A percentile compares a stretch with the other conserved stretches of the same genome.
phyloP scores from a whole-genome alignment of 1,284 basidiomycete genomes.

The Trichosporon sp. region DNA sequence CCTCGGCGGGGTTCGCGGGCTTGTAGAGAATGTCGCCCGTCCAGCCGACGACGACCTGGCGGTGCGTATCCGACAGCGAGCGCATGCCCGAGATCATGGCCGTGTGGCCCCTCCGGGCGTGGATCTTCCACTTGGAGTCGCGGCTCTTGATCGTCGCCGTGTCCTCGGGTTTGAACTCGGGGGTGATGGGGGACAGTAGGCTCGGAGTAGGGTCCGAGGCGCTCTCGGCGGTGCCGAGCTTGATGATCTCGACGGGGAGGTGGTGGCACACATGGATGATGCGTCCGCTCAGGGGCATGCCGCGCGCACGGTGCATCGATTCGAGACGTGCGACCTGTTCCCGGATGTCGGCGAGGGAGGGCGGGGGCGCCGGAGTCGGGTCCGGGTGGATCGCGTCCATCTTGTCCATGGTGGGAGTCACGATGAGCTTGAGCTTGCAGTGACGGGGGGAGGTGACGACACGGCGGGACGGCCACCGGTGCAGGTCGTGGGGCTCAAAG shows the following conservation, averaged over 20 bases:
- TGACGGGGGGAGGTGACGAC: not conserved
- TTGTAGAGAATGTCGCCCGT: constrained; percentile 74
- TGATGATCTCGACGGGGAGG: constrained; percentile 55
- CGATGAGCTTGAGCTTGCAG: not conserved
- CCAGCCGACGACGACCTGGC: constrained; percentile 92
- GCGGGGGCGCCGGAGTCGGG: constrained; percentile 49
- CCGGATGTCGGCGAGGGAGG: constrained; percentile 55
- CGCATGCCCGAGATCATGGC: constrained; percentile 94
- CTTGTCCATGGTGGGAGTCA: constrained; percentile 11
- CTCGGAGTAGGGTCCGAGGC: constrained; percentile 32
- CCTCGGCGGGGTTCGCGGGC: constrained; percentile 27
- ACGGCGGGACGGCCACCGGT: not conserved
- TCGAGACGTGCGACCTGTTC: constrained; percentile 64
- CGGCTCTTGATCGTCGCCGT: constrained; percentile 41
- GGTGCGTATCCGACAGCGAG: constrained; percentile 76
- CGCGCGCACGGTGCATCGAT: constrained; percentile 67
- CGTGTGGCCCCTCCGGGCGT: constrained; percentile 83
- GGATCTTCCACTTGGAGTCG: constrained; percentile 69
- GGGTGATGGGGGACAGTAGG: constrained; percentile 51
- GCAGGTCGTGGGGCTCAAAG: constrained; percentile 11
- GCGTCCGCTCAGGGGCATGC: constrained; percentile 73
- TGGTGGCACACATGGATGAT: constrained; percentile 76
- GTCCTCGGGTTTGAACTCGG: constrained; percentile 56
- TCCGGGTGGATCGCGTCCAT: constrained; percentile 47
- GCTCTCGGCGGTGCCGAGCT: constrained; percentile 33